phyloP scores from a whole-genome alignment of 2,329 filamentous ascomycete species.

The Xylaria digitata region DNA sequence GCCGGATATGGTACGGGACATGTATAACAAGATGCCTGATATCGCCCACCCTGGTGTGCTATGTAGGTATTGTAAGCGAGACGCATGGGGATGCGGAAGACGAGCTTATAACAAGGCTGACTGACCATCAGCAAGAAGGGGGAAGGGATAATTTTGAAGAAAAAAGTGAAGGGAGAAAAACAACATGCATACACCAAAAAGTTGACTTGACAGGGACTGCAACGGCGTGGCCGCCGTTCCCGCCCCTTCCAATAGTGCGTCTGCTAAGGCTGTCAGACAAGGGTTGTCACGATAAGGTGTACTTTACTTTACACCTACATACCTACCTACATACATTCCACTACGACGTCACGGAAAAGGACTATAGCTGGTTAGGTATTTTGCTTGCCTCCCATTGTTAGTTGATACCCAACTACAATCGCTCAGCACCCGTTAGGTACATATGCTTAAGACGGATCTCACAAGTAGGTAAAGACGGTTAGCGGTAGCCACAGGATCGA shows the following conservation, averaged over 20 bases:
- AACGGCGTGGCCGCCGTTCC: slow-evolving; percentile 24
- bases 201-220: neutral
- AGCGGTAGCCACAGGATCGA: neutral
- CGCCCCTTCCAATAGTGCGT: slow-evolving; percentile 18
- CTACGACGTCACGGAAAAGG: slow-evolving; percentile 8
- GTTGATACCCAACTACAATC: slow-evolving; percentile 24
- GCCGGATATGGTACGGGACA: neutral
- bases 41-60: slow-evolving; percentile 5
- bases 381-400: neutral
- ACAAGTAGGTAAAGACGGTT: no score
- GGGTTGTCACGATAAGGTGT: slow-evolving; percentile 19
- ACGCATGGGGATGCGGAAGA: slow-evolving; percentile 20
- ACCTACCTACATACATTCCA: no score
- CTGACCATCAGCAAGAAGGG: slow-evolving; percentile 8
- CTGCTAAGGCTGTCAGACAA: slow-evolving; percentile 5
- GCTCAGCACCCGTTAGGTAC: slow-evolving; percentile 1
- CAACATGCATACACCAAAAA: neutral
- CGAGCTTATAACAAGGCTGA: slow-evolving; percentile 20
- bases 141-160: neutral
- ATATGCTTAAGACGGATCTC: slow-evolving; percentile 4
- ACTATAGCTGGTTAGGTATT: neutral
- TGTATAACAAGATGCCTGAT: slow-evolving; percentile 2
- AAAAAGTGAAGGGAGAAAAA: neutral
- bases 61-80: slow-evolving; percentile 12
- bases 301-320: neutral